These are phyloP conservation scores for Exophiala sp. DNA, from an alignment of 2,329 filamentous ascomycete genomes.

Conservation along the genomic window DNA sequence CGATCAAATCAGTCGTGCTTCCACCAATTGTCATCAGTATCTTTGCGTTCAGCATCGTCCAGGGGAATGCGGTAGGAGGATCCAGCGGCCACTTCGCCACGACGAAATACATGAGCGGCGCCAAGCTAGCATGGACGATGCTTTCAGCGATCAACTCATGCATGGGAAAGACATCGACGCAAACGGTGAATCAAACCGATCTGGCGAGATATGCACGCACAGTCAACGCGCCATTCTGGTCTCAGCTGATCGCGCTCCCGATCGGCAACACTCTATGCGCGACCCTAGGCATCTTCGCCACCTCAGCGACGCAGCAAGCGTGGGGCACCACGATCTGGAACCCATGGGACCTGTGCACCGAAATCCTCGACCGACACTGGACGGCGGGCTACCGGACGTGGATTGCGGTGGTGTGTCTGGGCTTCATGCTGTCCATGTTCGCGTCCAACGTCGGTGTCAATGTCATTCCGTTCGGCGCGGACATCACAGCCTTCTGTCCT, in stretches of 20 bases:
- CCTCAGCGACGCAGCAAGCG: conserved; percentile 39
- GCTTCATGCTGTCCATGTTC: conserved; percentile 50
- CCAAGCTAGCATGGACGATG: background rate
- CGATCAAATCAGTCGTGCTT: conserved; percentile 24
- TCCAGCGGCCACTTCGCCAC: background rate
- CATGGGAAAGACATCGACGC: background rate
- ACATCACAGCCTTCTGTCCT: conserved; percentile 49
- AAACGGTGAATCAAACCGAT: background rate
- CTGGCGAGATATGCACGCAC: background rate
- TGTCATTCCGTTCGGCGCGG: conserved; percentile 40
- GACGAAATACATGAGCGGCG: background rate
- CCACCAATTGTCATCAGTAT: background rate
- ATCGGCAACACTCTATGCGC: conserved; percentile 43
- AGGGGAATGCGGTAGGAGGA: background rate
- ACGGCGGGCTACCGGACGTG: conserved; percentile 32
- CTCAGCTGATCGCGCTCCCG: background rate
- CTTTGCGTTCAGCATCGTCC: background rate
- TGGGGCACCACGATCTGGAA: conserved; percentile 38
- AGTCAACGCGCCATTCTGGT: background rate
- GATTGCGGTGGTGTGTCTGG: conserved; percentile 47
- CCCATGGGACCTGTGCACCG: conserved; percentile 37
- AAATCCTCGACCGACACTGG: conserved; percentile 29
- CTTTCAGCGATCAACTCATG: background rate
- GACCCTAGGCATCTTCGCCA: conserved; percentile 52
- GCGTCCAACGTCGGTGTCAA: conserved; percentile 47